Conservation (phyloP, 768 basidiomycete species). For the Leccinum variicolor region DNA sequence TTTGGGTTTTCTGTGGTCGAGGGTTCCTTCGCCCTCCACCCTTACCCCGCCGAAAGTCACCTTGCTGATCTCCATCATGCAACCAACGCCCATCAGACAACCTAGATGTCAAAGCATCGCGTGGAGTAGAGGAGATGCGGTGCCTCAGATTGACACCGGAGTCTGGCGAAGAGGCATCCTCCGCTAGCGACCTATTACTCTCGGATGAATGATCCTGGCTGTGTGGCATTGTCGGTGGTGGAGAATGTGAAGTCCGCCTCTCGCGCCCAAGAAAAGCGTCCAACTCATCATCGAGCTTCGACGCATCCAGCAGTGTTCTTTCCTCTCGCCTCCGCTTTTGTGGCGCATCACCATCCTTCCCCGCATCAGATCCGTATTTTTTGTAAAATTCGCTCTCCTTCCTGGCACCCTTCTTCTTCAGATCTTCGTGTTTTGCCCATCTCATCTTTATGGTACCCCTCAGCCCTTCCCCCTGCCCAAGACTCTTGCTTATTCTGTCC, state of each 20-base stretch:
- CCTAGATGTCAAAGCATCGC: slow-evolving; percentile 19
- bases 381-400: slow-evolving; percentile 74
- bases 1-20: slow-evolving; percentile 56
- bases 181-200: slow-evolving; percentile 46
- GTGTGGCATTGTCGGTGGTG: slow-evolving; percentile 64
- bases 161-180: slow-evolving; percentile 52
- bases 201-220: slow-evolving; percentile 55
- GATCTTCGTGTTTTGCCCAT: slow-evolving; percentile 68
- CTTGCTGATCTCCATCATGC: slow-evolving; percentile 21
- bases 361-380: slow-evolving; percentile 64
- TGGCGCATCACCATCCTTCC: slow-evolving; percentile 50
- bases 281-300: slow-evolving; percentile 61
- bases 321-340: slow-evolving; percentile 38
- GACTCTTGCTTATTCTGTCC: slow-evolving; percentile 66
- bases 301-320: slow-evolving; percentile 32
- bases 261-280: slow-evolving; percentile 63
- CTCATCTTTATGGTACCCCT: slow-evolving; percentile 69
- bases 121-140: slow-evolving; percentile 42
- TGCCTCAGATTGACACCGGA: slow-evolving; percentile 39
- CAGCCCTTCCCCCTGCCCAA: slow-evolving; percentile 67
- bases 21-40: slow-evolving; percentile 38
- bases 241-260: slow-evolving; percentile 32
- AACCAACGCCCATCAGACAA: slow-evolving; percentile 16
- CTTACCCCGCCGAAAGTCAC: slow-evolving; percentile 26
- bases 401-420: slow-evolving; percentile 76